phyloP scores from a whole-genome alignment of 2,329 filamentous ascomycete species.

The Zarea fungicola region DNA sequence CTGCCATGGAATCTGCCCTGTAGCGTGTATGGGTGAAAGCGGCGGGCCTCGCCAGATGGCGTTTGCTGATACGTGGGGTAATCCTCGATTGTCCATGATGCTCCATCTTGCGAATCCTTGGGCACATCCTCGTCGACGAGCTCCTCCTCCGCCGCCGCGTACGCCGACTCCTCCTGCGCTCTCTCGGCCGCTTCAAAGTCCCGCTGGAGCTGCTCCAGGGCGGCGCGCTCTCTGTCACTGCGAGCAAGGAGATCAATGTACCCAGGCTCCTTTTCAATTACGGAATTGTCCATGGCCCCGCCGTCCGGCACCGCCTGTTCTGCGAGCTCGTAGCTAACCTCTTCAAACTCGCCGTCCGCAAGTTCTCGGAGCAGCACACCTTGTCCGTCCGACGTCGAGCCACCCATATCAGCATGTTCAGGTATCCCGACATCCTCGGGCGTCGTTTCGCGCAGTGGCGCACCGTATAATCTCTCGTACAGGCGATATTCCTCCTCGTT shows the following conservation, averaged over 20 bases:
- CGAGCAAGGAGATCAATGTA: conserved; percentile 47
- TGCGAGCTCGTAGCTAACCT: conserved; percentile 45
- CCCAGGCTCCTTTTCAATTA: conserved; percentile 23
- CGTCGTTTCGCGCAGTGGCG: conserved; percentile 58
- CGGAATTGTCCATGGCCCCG: background rate
- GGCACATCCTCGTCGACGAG: conserved; percentile 27
- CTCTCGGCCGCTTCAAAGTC: conserved; percentile 48
- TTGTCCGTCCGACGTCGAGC: conserved; percentile 27
- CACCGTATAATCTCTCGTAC: conserved; percentile 77
- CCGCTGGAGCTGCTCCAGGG: conserved; percentile 49
- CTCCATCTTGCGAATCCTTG: background rate
- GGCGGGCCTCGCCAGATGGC: conserved; percentile 29
- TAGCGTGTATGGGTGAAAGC: conserved; percentile 69
- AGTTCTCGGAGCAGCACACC: conserved; percentile 48
- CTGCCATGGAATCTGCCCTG: conserved; percentile 69
- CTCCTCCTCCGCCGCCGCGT: conserved; percentile 28
- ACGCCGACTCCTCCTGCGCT: conserved; percentile 28
- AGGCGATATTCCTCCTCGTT: conserved; percentile 64
- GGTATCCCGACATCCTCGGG: conserved; percentile 55
- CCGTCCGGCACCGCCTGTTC: conserved; percentile 14
- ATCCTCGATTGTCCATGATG: background rate
- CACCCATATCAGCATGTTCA: conserved; percentile 32
- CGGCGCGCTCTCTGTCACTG: conserved; percentile 50
- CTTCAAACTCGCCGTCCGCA: conserved; percentile 54
- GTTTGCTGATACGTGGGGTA: background rate